Evolutionary conservation across 2,329 filamentous ascomycete genomes (phyloP).

Genomic region (Rosellinia necatrix): DNA sequence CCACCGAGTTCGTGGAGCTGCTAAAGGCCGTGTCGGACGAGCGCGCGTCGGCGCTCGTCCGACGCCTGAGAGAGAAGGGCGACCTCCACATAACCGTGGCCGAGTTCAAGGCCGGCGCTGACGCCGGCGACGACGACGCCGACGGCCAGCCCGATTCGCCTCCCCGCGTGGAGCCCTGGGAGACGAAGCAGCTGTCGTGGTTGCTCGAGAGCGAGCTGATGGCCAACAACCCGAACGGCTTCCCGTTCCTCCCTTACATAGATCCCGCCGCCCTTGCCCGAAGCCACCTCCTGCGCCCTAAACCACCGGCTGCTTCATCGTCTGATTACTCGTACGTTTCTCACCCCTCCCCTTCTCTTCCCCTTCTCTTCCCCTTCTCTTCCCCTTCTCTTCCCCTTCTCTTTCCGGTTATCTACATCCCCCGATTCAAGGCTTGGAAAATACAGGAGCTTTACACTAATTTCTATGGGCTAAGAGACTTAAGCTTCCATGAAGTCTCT

Average conservation of each 20-base stretch:
- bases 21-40: constrained; percentile 31
- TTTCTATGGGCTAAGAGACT: too few species aligned
- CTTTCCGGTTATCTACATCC: too few species aligned
- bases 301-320: background rate
- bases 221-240: constrained; percentile 32
- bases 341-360: background rate
- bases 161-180: too few species aligned
- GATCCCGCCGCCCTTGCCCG: constrained; percentile 1
- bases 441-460: too few species aligned
- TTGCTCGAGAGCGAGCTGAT: constrained; percentile 34
- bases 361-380: too few species aligned
- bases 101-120: constrained; percentile 17
- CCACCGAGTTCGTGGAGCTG: constrained; percentile 35
- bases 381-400: too few species aligned
- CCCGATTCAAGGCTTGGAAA: too few species aligned
- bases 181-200: too few species aligned
- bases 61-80: constrained; percentile 28
- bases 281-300: constrained; percentile 19
- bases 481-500: too few species aligned
- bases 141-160: too few species aligned
- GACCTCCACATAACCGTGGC: constrained; percentile 33
- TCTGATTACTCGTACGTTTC: constrained; percentile 8
- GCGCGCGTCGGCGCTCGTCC: constrained; percentile 29
- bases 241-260: constrained; percentile 28
- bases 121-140: background rate